Evolutionary conservation across 345 rosid genomes (phyloP).

Genomic region (Leavenworthia alabamica): DNA sequence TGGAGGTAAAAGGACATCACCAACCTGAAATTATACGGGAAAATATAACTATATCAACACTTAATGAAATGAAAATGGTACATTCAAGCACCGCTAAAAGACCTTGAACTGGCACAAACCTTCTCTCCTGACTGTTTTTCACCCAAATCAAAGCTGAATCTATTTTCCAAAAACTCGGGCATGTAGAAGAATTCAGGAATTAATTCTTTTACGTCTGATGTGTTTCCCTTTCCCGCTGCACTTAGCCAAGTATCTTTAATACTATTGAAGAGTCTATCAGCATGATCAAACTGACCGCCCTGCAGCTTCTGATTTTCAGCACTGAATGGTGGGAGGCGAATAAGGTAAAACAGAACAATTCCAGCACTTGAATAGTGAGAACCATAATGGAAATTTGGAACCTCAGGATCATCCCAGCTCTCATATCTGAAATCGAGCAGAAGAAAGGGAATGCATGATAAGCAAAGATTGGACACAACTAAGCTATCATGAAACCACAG

Average conservation of each 20-base stretch:
- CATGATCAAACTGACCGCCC: constrained; percentile 99
- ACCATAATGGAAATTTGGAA: constrained; percentile 98
- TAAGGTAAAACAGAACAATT: constrained; percentile 93
- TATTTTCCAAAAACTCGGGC: constrained; percentile 95
- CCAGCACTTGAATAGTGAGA: constrained; percentile 99
- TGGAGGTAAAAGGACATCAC: constrained; percentile 82
- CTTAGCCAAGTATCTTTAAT: constrained; percentile 94
- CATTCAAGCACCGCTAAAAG: constrained; percentile 11
- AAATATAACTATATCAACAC: background rate
- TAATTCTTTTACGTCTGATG: constrained; percentile 96
- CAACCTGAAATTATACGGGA: constrained; percentile 51
- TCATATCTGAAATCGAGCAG: constrained; percentile 60
- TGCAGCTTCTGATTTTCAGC: constrained; percentile 97
- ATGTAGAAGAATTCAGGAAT: constrained; percentile 99
- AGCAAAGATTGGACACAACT: background rate
- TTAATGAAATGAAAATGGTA: constrained; percentile 7
- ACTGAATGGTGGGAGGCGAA: constrained; percentile 97
- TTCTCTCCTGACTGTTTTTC: constrained; percentile 98
- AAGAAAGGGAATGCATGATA: background rate
- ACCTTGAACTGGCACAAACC: constrained; percentile 44
- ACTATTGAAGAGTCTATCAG: constrained; percentile 95
- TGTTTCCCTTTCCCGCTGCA: constrained; percentile 97
- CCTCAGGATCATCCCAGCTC: constrained; percentile 99
- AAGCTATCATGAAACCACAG: constrained; percentile 2
- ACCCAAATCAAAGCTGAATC: constrained; percentile 91